phyloP scores from a whole-genome alignment of 805 yeast species.

The Zygosaccharomyces siamensis region DNA sequence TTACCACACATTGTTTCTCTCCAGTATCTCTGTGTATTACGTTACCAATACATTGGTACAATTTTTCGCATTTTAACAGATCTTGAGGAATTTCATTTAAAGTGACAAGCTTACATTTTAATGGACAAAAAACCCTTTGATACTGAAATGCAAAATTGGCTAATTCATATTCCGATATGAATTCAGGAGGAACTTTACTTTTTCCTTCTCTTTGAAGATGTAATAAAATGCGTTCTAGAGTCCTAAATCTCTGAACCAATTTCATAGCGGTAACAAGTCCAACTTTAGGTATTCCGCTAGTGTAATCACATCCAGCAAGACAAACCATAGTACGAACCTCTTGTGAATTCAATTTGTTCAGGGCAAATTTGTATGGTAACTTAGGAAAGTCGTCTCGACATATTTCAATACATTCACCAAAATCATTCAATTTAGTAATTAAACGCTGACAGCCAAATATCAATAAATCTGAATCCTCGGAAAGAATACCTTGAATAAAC shows the following conservation, averaged over 20 bases:
- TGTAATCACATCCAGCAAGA: conserved; percentile 94
- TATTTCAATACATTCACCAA: conserved; percentile 66
- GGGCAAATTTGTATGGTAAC: conserved; percentile 44
- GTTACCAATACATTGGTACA: conserved; percentile 40
- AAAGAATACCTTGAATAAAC: conserved; percentile 74
- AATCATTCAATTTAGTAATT: conserved; percentile 76
- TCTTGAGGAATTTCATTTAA: conserved; percentile 52
- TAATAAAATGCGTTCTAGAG: conserved; percentile 52
- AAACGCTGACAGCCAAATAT: conserved; percentile 77
- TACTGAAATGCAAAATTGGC: conserved; percentile 79
- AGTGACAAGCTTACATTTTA: conserved; percentile 43
- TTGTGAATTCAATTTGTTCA: conserved; percentile 47
- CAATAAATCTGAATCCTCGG: conserved; percentile 91
- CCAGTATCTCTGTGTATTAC: conserved; percentile 24
- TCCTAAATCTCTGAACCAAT: conserved; percentile 47
- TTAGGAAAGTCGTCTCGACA: conserved; percentile 48
- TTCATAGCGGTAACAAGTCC: conserved; percentile 76
- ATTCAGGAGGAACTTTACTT: conserved; percentile 48
- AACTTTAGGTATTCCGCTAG: conserved; percentile 75
- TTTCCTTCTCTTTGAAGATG: conserved; percentile 60
- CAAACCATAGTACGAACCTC: conserved; percentile 76
- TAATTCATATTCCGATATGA: conserved; percentile 52
- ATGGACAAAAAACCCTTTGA: conserved; percentile 82
- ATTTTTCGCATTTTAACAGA: conserved; percentile 22
- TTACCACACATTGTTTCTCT: conserved; percentile 23